Evolutionary conservation across 1,284 basidiomycete genomes (phyloP).

Genomic region (Rhodotorula glutinis): DNA sequence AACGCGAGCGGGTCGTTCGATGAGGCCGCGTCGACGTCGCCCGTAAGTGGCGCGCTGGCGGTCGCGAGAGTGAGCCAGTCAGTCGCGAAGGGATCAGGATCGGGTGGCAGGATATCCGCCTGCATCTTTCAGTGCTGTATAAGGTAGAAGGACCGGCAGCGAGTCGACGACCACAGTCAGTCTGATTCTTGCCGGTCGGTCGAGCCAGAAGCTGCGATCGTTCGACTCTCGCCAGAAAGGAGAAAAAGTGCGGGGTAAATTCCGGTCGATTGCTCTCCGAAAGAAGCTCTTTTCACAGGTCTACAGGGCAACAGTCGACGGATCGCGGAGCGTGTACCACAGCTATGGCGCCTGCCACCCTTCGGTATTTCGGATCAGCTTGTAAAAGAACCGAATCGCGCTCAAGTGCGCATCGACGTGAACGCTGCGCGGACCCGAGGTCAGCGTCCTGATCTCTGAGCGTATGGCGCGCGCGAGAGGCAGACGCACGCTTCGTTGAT

Average conservation of each 20-base stretch:
- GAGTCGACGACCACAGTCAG: too few relatives aligned
- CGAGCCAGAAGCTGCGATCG: neutral
- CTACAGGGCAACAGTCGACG: too few relatives aligned
- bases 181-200: too few relatives aligned
- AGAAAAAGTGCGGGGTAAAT: neutral
- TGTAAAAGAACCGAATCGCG: slow-evolving; percentile 53
- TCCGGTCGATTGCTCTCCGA: too few relatives aligned
- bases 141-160: neutral
- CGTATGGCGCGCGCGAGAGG: too few relatives aligned
- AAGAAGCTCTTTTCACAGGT: too few relatives aligned
- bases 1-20: slow-evolving; percentile 3
- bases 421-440: slow-evolving; percentile 1
- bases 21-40: neutral
- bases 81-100: slow-evolving; percentile 20
- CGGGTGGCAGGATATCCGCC: neutral
- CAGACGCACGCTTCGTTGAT: slow-evolving; percentile 51
- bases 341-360: neutral
- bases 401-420: slow-evolving; percentile 50
- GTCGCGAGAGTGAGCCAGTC: neutral
- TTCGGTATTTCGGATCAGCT: slow-evolving; percentile 52
- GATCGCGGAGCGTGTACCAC: too few relatives aligned
- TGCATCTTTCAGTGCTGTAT: neutral
- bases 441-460: neutral
- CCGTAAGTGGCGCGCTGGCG: neutral
- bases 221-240: neutral